Evolutionary conservation across 1,284 basidiomycete genomes (phyloP).

Genomic region (Hypsizygus ulmarius): DNA sequence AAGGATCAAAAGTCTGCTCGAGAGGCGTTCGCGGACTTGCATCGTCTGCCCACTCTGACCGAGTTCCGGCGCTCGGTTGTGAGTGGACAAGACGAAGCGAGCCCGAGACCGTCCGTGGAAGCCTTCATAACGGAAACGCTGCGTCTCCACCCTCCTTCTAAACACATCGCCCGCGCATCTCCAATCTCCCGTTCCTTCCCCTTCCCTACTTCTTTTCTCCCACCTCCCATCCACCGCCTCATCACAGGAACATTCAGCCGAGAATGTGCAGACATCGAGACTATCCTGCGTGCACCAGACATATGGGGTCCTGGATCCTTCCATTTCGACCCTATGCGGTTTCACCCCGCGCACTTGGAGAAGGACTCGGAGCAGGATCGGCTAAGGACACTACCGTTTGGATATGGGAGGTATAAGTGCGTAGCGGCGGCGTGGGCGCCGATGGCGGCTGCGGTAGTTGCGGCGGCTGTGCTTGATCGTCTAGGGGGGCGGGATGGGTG

Average conservation of each 20-base stretch:
- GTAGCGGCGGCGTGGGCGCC: constrained; percentile 47
- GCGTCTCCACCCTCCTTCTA: constrained; percentile 46
- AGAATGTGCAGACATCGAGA: constrained; percentile 43
- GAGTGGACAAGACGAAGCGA: too few relatives aligned
- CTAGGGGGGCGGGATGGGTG: constrained; percentile 28
- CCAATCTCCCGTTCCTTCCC: constrained; percentile 14
- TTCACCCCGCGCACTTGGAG: constrained; percentile 22
- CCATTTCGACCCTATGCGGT: constrained; percentile 43
- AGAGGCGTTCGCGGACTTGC: constrained; percentile 36
- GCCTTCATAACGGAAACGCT: constrained; percentile 43
- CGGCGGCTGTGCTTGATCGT: constrained; percentile 37
- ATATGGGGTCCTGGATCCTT: constrained; percentile 39
- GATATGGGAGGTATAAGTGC: constrained; percentile 40
- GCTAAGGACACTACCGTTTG: constrained; percentile 41
- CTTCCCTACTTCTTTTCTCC: constrained; percentile 12
- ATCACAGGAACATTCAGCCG: constrained; percentile 7
- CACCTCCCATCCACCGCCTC: constrained; percentile 8
- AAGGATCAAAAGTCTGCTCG: constrained; percentile 21
- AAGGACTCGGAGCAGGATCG: constrained; percentile 22
- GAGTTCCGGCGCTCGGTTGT: constrained; percentile 30
- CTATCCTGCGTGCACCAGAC: constrained; percentile 33
- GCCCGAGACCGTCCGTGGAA: constrained; percentile 34
- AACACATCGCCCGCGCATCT: constrained; percentile 32
- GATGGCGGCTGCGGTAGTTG: constrained; percentile 44
- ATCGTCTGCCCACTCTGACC: constrained; percentile 32